Percentiles rank a stretch among this genome's conserved stretches.
Evolutionary conservation across 2,329 filamentous ascomycete genomes (phyloP).

Genomic region (Myriosclerotinia curreyana): DNA sequence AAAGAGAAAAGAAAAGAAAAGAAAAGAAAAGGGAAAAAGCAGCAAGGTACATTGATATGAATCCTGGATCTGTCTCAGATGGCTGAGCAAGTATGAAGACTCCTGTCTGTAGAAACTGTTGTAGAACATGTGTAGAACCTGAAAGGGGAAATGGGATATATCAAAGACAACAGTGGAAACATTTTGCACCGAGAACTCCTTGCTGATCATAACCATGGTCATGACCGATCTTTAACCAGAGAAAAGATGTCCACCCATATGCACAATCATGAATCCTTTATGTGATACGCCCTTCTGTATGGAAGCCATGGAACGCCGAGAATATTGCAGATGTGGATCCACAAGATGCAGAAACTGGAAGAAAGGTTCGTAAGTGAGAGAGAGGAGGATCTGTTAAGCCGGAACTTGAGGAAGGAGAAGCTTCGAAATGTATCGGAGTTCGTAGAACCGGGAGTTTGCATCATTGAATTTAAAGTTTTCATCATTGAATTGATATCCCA

Average conservation of each 20-base stretch:
- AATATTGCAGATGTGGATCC: constrained; percentile 9
- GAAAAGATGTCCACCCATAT: constrained; percentile 7
- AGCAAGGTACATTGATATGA: background rate
- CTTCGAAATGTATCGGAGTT: constrained; percentile 50
- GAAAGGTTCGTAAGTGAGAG: background rate
- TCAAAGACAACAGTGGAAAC: background rate
- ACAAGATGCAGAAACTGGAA: constrained; percentile 13
- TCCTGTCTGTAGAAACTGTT: background rate
- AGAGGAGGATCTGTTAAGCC: background rate
- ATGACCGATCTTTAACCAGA: background rate
- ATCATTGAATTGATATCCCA: constrained; percentile 33
- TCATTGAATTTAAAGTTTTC: constrained; percentile 40
- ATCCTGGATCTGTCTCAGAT: background rate
- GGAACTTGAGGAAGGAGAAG: constrained; percentile 42
- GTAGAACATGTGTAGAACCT: background rate
- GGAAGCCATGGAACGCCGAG: constrained; percentile 12
- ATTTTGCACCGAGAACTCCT: constrained; percentile 18
- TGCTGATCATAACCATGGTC: background rate
- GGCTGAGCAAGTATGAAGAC: background rate
- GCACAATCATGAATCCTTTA: constrained; percentile 10
- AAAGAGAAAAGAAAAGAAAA: background rate
- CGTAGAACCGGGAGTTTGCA: constrained; percentile 48
- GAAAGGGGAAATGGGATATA: constrained; percentile 7
- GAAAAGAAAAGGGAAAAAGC: background rate
- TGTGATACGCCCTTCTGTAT: constrained; percentile 1